Evolutionary conservation across 805 yeast species (phyloP), one percentile per base, ranked within the genome.

Genomic region (Lipomyces yamanashiensis): DNA sequence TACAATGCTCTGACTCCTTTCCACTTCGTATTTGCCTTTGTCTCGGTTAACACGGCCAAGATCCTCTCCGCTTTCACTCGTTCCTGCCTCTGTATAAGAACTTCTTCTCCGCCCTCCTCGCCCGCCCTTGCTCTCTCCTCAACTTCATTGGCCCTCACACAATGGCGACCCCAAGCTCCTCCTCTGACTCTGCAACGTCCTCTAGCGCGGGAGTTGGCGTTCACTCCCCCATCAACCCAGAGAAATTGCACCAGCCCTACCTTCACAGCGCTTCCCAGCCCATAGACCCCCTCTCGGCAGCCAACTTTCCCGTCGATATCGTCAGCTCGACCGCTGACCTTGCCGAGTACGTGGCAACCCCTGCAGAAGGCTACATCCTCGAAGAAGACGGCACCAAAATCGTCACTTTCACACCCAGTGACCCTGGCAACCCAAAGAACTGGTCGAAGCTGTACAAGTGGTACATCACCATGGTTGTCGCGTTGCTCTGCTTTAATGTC

Each of bases 401-500:
- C 28, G 71, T 69, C 50, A 64, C 69, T 23, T 69, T 69, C 55
- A 58, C 19, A 15, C 66, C 69, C 6, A 63, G 63, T 12, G 78
- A 75, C 61, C 60, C 63, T 4, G 74, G 67, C 7, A 70, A 75
- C 58, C 78, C 78, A 9, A 61, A 68, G 53, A 63, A 74, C 39
- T 75, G 77, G 77, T 57, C 89, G 1, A 61, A 58, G 7, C 71
- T 77, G 70, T 79, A 82, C 55, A 87, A 87, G 73, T 85, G 89
- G 85, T 71, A 76, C 51, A 79, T 86, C 41, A 82, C 90, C 0
- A 50, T 79, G 48, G 75, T 84, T 9, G 78, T 86, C 8, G 85
- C 90, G 0, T 10, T 78, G 12, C 78, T 86, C 6, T 82, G 90
- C 49, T 79, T 87, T 61, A 81, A 84, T 59, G 84, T 87, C 44